Base-by-base conservation (phyloP, 2,329 filamentous ascomycete species). In the Scolecobasidium constrictum region DNA sequence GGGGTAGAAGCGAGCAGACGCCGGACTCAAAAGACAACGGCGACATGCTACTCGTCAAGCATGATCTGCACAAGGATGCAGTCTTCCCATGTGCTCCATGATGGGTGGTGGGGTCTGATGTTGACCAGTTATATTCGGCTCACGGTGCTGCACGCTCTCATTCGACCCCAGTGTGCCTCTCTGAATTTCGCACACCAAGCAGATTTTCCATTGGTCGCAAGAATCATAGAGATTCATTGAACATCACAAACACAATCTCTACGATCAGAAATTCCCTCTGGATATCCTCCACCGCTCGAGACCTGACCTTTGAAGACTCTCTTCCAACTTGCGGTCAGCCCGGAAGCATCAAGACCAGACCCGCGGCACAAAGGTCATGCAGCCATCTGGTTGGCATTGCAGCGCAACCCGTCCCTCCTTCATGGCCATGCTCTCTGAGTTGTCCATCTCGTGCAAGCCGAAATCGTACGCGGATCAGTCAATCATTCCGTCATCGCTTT, bases 171-270 rank as follows among this genome's bases (percentile, higher is more conserved):
- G 22, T 26, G 15, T 4, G 16, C 34, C 33, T 23, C n/a, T 7
- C n/a, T n/a, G 36, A 23, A 42, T 42, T 37, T 26, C 13, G 18
- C 6, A 23, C 13, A 7, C 26, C 9, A 9, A 7, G 26, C n/a
- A n/a, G 26, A 31, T 42, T 42, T 42, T 37, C 33, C 18, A 42
- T 42, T 42, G 40, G 40, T n/a, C n/a, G 26, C 26, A 31, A n/a
- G n/a, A n/a, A n/a, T n/a, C n/a, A n/a, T n/a, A n/a, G n/a, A n/a
- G n/a, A n/a, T n/a, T n/a, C n/a, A n/a, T n/a, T n/a, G n/a, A n/a
- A n/a, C n/a, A n/a, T n/a, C n/a, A n/a, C n/a, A n/a, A n/a, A n/a
- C 26, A 31, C 26, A 31, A 31, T 9, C 26, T 31, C 26, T 31
- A 31, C 26, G n/a, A 7, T 9, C 26, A 31, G 9, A 31, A 31